A percentile compares a stretch with the other conserved stretches of the same genome.
Evolutionary conservation across 2,329 filamentous ascomycete species (phyloP).

Genomic region (Coniochaeta sp.): DNA sequence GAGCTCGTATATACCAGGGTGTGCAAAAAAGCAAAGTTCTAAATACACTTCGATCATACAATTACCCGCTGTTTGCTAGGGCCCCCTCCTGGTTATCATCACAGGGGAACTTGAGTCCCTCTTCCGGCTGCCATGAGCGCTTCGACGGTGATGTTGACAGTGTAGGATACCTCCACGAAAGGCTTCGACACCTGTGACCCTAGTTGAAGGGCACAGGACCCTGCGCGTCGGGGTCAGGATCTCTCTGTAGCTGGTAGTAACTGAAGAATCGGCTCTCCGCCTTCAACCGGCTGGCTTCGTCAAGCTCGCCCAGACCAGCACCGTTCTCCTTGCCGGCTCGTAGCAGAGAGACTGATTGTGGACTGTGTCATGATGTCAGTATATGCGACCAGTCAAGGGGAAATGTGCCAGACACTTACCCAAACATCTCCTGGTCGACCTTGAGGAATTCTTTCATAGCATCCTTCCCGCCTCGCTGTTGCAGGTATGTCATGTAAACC

Average conservation of each 20-base stretch:
- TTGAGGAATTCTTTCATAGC: slow-evolving; percentile 80
- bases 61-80: too few species aligned
- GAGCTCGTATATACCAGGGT: too few species aligned
- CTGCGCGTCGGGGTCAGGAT: slow-evolving; percentile 36
- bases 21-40: too few species aligned
- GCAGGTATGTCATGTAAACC: slow-evolving; percentile 74
- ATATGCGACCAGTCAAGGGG: slow-evolving; percentile 2
- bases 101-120: too few species aligned
- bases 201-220: slow-evolving; percentile 47
- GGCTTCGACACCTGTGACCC: not conserved
- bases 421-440: slow-evolving; percentile 81
- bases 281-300: slow-evolving; percentile 41
- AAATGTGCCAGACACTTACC: too few species aligned
- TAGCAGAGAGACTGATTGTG: slow-evolving; percentile 35
- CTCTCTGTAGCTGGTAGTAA: slow-evolving; percentile 45
- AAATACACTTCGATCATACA: too few species aligned
- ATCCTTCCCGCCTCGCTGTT: slow-evolving; percentile 74
- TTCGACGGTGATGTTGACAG: not conserved
- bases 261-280: slow-evolving; percentile 43
- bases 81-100: too few species aligned
- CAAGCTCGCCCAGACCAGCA: slow-evolving; percentile 33
- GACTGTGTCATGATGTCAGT: slow-evolving; percentile 23
- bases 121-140: too few species aligned
- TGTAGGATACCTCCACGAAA: not conserved
- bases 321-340: slow-evolving; percentile 39